A percentile compares a stretch with the other conserved stretches of the same genome.
Evolutionary conservation across 768 basidiomycete species (phyloP).

Genomic region (Boletus subparvulus): DNA sequence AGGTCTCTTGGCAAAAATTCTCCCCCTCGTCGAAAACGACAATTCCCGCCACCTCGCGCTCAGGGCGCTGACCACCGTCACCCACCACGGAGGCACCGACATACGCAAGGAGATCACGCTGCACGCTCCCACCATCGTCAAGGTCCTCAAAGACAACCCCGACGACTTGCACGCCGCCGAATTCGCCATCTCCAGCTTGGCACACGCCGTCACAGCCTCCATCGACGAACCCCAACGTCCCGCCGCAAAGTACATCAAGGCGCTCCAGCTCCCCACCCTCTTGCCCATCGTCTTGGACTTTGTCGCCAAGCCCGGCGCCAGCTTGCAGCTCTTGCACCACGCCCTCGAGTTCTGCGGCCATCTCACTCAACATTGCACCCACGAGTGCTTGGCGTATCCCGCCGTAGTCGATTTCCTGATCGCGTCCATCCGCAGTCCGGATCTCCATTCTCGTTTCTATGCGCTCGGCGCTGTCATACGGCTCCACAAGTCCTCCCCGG

Average conservation of each 20-base stretch:
- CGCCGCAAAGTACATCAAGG: conserved; percentile 37
- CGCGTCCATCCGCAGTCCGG: conserved; percentile 53
- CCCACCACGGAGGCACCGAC: conserved; percentile 56
- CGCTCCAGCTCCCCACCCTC: conserved; percentile 44
- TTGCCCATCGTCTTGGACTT: conserved; percentile 43
- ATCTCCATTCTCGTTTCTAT: conserved; percentile 50
- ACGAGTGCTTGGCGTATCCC: conserved; percentile 45
- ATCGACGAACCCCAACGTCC: conserved; percentile 40
- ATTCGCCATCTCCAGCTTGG: conserved; percentile 49
- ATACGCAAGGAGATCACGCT: conserved; percentile 52
- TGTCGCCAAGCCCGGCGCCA: conserved; percentile 43
- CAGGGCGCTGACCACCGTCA: conserved; percentile 55
- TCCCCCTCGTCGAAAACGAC: conserved; percentile 51
- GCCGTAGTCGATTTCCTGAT: conserved; percentile 51
- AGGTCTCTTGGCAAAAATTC: conserved; percentile 59
- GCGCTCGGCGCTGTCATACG: conserved; percentile 56
- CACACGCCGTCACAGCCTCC: conserved; percentile 50
- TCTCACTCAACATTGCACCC: conserved; percentile 44
- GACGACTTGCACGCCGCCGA: conserved; percentile 52
- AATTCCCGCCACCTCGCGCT: conserved; percentile 53
- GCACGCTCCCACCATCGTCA: conserved; percentile 41
- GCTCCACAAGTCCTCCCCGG: conserved; percentile 43
- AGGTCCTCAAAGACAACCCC: conserved; percentile 47
- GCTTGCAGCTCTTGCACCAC: conserved; percentile 49
- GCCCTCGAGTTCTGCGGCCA: conserved; percentile 47